Evolutionary conservation across 2,329 filamentous ascomycete genomes (phyloP), one percentile per base, ranked within the genome.

Genomic region (Macrophomina phaseolina): DNA sequence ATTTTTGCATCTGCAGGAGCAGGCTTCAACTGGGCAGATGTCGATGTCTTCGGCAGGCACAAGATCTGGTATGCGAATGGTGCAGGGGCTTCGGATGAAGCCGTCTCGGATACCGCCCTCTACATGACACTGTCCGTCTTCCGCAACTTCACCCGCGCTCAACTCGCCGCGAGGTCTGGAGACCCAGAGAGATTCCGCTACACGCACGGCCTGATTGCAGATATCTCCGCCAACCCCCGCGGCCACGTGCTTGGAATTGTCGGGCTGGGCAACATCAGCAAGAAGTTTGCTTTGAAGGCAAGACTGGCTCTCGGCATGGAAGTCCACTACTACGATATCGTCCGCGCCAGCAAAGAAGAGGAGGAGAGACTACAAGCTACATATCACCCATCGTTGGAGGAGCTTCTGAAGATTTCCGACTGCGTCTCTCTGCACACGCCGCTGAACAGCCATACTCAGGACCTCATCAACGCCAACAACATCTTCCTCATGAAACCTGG

Each of bases 61-160:
- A 53, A 49, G 11, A 69, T 69, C 42, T 67, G 64, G 76, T 82
- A 82, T 65, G 74, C 79, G 60, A 83, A 83, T 46, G 80, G 80
- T 0, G 80, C 80, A 0, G 77, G 79, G 0, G 79, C 79, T 5
- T 79, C 79, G 11, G 78, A 81, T 36, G 80, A 82, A 58, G 80
- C 81, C 12, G 80, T 82, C 16, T 80, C 81, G 2, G 81, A 83
- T 53, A 81, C 77, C 0, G 78, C 76, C 0, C 71, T 83, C 0
- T 82, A 76, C 67, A 77, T 81, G 74, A 79, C 83, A 46, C 70
- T 83, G 2, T 79, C 61, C 6, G 67, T 69, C 7, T 70, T 70
- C 63, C 65, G 68, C 40, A 70, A 70, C 46, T 67, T 70, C 30
- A 67, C 67, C 8, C 46, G 67, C 11, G 64, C 68, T 0, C 67